Conservation (phyloP, 352 stramenopile species). For the Globisporangium solare region DNA sequence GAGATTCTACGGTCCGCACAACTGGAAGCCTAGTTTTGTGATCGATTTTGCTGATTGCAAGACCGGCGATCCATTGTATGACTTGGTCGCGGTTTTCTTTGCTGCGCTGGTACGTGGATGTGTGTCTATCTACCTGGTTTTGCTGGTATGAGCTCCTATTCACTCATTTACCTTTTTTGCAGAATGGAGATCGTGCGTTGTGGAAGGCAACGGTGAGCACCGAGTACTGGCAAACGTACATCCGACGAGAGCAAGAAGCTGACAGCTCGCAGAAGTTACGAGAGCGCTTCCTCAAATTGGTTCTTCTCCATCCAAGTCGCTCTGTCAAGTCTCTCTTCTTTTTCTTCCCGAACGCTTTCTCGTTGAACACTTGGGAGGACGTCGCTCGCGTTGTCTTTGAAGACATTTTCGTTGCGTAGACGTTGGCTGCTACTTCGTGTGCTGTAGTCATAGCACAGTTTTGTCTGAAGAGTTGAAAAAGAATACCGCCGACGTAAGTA, state of each 20-base stretch:
- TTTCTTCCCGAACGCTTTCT: conserved; percentile 46
- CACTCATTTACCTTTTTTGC: conserved; percentile 7
- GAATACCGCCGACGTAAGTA: too few relatives aligned
- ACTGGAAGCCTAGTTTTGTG: conserved; percentile 64
- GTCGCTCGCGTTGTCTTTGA: conserved; percentile 60
- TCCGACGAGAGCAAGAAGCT: conserved; percentile 28
- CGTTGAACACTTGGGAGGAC: conserved; percentile 47
- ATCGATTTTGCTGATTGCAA: conserved; percentile 89
- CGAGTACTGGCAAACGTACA: conserved; percentile 73
- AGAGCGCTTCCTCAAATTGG: conserved; percentile 69
- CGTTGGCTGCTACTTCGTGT: too few relatives aligned
- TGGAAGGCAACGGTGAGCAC: conserved; percentile 53
- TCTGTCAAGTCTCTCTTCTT: conserved; percentile 67
- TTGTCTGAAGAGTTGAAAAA: not conserved
- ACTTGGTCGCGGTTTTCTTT: conserved; percentile 81
- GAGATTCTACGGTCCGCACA: conserved; percentile 38
- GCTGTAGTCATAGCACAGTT: not conserved
- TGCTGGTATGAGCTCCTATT: conserved; percentile 1
- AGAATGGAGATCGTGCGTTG: conserved; percentile 67
- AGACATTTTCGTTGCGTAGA: conserved; percentile 39
- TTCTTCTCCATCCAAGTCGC: conserved; percentile 74
- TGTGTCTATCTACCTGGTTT: not conserved
- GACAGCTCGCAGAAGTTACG: conserved; percentile 18
- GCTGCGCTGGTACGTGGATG: conserved; percentile 53
- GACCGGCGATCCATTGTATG: conserved; percentile 82